Conservation (phyloP, 768 basidiomycete species). For the Termitomyces heimii region DNA sequence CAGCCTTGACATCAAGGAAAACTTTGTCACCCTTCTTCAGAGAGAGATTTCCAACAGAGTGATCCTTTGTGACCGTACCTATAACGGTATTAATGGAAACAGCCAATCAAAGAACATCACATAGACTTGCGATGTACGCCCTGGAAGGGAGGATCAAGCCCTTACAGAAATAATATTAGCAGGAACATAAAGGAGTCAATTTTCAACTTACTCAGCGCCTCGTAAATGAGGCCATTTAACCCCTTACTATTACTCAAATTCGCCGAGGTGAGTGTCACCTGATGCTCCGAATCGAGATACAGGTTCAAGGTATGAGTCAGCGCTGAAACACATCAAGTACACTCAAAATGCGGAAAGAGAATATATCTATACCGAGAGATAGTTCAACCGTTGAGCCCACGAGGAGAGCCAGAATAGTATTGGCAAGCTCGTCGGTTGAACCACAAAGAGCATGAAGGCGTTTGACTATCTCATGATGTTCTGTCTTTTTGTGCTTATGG, state of each 20-base stretch:
- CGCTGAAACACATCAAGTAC: constrained; percentile 28
- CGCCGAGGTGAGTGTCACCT: constrained; percentile 26
- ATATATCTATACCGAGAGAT: constrained; percentile 46
- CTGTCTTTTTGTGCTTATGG: constrained; percentile 34
- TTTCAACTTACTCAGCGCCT: constrained; percentile 57
- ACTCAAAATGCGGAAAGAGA: neutral
- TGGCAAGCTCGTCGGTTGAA: constrained; percentile 56
- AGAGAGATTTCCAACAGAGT: constrained; percentile 32
- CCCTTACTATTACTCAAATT: constrained; percentile 25
- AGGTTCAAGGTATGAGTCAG: constrained; percentile 62
- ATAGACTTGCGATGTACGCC: constrained; percentile 55
- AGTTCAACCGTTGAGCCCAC: constrained; percentile 64
- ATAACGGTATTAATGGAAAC: neutral
- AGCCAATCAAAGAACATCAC: neutral
- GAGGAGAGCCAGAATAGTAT: constrained; percentile 66
- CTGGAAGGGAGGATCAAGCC: constrained; percentile 67
- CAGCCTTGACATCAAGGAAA: constrained; percentile 57
- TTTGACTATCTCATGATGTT: constrained; percentile 48
- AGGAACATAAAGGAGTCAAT: neutral
- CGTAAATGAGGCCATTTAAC: constrained; percentile 54
- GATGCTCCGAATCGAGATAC: constrained; percentile 49
- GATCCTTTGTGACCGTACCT: constrained; percentile 45
- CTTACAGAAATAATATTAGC: constrained; percentile 26
- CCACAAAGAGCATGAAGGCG: constrained; percentile 51
- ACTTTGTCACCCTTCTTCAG: constrained; percentile 46